These are phyloP conservation scores for Begonia peltatifolia DNA, from an alignment of 306 rosid species.

Conservation along the genomic window DNA sequence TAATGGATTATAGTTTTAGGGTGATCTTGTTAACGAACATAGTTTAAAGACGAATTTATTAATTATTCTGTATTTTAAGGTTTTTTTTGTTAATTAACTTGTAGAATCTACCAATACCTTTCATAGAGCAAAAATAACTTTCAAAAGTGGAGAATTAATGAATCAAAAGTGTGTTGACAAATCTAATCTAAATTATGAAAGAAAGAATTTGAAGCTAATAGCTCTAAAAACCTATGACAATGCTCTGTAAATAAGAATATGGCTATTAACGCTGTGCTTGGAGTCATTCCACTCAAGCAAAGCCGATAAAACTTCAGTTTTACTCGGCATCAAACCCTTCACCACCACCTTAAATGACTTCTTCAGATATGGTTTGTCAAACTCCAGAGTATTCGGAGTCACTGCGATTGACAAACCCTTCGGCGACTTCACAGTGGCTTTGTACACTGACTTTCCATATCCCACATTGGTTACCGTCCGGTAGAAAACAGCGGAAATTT, in stretches of 20 bases:
- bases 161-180: no score
- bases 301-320: constrained; percentile 15
- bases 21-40: no score
- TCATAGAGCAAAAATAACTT: no score
- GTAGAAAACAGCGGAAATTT: constrained; percentile 34
- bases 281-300: constrained; percentile 55
- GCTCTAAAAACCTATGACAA: no score
- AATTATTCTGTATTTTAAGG: no score
- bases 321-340: constrained; percentile 24
- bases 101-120: no score
- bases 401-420: constrained; percentile 31
- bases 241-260: constrained; percentile 21
- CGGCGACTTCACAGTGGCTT: constrained; percentile 35
- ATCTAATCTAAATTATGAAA: no score
- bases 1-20: no score
- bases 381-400: constrained; percentile 37
- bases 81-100: no score
- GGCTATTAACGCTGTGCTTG: constrained; percentile 45
- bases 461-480: constrained; percentile 61
- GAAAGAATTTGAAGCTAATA: no score
- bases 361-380: constrained; percentile 18
- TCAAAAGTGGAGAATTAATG: no score
- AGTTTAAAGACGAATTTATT: no score
- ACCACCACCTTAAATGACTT: constrained; percentile 45
- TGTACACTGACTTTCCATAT: constrained; percentile 33